Percentiles rank a stretch among this genome's conserved stretches.
These are phyloP conservation scores for Aspergillus asperescens DNA, from an alignment of 495 filamentous ascomycete species.

Conservation along the genomic window DNA sequence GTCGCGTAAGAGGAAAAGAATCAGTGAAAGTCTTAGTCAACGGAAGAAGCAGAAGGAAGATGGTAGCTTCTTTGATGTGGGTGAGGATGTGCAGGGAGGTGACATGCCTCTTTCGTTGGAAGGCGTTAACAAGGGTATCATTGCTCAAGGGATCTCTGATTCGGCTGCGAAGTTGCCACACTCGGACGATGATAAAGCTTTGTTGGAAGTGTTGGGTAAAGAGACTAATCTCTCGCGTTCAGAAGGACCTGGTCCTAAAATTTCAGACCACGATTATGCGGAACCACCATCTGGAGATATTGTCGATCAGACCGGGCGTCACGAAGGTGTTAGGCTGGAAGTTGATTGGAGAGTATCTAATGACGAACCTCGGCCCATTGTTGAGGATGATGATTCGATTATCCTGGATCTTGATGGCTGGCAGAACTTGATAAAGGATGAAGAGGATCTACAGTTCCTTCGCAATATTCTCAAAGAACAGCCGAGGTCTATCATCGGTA, in stretches of 20 bases:
- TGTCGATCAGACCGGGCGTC: slow-evolving; percentile 8
- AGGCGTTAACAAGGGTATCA: slow-evolving; percentile 1
- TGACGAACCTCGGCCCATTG: slow-evolving; percentile 55
- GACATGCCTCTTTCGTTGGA: neutral
- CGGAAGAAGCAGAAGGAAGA: slow-evolving; percentile 73
- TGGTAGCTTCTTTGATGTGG: slow-evolving; percentile 65
- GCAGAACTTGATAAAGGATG: slow-evolving; percentile 71
- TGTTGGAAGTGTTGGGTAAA: neutral
- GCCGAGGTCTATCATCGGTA: slow-evolving; percentile 50
- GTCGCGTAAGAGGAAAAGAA: slow-evolving; percentile 66
- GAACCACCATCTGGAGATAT: neutral
- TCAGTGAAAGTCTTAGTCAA: slow-evolving; percentile 52
- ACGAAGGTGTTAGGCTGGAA: slow-evolving; percentile 40
- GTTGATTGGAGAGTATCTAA: slow-evolving; percentile 58
- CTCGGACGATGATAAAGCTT: neutral
- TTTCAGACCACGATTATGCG: neutral
- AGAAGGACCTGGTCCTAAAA: slow-evolving; percentile 1
- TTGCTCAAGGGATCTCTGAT: neutral
- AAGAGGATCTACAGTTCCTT: slow-evolving; percentile 65
- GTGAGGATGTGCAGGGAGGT: slow-evolving; percentile 5
- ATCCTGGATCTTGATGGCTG: slow-evolving; percentile 72
- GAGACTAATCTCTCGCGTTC: neutral
- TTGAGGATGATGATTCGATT: slow-evolving; percentile 61
- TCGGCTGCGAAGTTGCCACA: neutral
- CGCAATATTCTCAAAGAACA: slow-evolving; percentile 45